phyloP scores from a whole-genome alignment of 805 yeast species.

The Aciculoconidium aculeatum region DNA sequence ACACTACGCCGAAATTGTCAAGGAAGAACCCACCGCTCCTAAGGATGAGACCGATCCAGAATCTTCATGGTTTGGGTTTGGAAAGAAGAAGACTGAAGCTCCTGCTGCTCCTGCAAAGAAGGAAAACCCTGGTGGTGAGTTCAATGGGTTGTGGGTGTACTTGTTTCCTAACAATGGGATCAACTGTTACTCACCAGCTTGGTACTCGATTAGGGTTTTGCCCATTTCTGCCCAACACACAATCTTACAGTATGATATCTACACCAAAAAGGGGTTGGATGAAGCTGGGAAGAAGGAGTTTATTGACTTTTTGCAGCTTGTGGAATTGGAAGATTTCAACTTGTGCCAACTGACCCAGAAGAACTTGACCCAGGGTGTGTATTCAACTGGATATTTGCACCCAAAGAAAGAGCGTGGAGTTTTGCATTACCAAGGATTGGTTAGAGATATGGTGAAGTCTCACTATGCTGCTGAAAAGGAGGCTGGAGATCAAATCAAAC shows the following conservation, averaged over 20 bases:
- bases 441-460: slow-evolving; percentile 51
- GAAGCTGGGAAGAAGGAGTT: slow-evolving; percentile 52
- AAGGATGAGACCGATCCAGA: slow-evolving; percentile 28
- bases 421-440: slow-evolving; percentile 49
- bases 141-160: slow-evolving; percentile 60
- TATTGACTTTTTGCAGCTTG: slow-evolving; percentile 57
- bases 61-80: slow-evolving; percentile 50
- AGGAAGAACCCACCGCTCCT: slow-evolving; percentile 26
- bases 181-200: slow-evolving; percentile 62
- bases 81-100: slow-evolving; percentile 22
- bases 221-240: slow-evolving; percentile 52
- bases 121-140: slow-evolving; percentile 55
- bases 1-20: slow-evolving; percentile 52
- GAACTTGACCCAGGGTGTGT: slow-evolving; percentile 56
- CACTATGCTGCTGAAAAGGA: slow-evolving; percentile 43
- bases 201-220: slow-evolving; percentile 57
- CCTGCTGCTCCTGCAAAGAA: slow-evolving; percentile 13
- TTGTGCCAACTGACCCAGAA: slow-evolving; percentile 55
- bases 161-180: slow-evolving; percentile 55
- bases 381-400: slow-evolving; percentile 53
- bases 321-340: slow-evolving; percentile 55
- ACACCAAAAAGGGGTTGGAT: slow-evolving; percentile 52
- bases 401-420: slow-evolving; percentile 58
- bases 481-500: slow-evolving; percentile 44
- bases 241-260: slow-evolving; percentile 54